Evolutionary conservation across 176 grass and related monocot genomes (phyloP).

Genomic region (Eragrostis curvula): DNA sequence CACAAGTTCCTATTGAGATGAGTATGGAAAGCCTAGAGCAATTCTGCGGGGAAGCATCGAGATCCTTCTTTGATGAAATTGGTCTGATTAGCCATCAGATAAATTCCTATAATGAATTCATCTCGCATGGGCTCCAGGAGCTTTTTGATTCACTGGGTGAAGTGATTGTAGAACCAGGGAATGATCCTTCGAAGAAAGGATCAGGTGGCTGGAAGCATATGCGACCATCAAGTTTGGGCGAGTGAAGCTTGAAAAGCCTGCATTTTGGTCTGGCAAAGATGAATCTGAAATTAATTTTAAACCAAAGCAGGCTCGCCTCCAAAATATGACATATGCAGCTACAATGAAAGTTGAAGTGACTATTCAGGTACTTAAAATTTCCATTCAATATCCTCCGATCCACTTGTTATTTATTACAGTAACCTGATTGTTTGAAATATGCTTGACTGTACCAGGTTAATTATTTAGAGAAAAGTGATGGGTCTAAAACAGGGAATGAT

Average conservation of each 20-base stretch:
- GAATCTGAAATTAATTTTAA: slow-evolving; percentile 53
- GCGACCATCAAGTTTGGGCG: slow-evolving; percentile 75
- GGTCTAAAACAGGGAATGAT: slow-evolving; percentile 79
- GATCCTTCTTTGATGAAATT: slow-evolving; percentile 74
- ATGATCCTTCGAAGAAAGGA: slow-evolving; percentile 88
- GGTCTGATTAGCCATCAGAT: slow-evolving; percentile 88
- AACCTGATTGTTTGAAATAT: slow-evolving; percentile 34
- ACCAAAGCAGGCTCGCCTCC: slow-evolving; percentile 81
- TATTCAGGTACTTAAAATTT: slow-evolving; percentile 59
- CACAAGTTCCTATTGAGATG: slow-evolving; percentile 52
- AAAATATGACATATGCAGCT: slow-evolving; percentile 93
- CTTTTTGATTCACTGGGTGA: slow-evolving; percentile 85
- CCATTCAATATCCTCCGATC: slow-evolving; percentile 5
- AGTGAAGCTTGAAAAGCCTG: slow-evolving; percentile 63
- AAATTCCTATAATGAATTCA: slow-evolving; percentile 85
- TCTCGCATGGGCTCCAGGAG: slow-evolving; percentile 78
- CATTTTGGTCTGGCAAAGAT: slow-evolving; percentile 63
- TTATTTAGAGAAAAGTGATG: slow-evolving; percentile 82
- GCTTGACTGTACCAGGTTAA: slow-evolving; percentile 66
- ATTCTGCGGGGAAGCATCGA: slow-evolving; percentile 80
- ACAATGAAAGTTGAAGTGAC: slow-evolving; percentile 63
- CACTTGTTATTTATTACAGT: slow-evolving; percentile 23
- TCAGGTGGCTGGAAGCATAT: slow-evolving; percentile 71
- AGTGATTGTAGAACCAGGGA: slow-evolving; percentile 69
- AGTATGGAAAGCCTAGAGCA: slow-evolving; percentile 67